These are phyloP conservation scores for Pestalotiopsis sp. DNA, from an alignment of 2,329 filamentous ascomycete genomes.

Conservation along the genomic window DNA sequence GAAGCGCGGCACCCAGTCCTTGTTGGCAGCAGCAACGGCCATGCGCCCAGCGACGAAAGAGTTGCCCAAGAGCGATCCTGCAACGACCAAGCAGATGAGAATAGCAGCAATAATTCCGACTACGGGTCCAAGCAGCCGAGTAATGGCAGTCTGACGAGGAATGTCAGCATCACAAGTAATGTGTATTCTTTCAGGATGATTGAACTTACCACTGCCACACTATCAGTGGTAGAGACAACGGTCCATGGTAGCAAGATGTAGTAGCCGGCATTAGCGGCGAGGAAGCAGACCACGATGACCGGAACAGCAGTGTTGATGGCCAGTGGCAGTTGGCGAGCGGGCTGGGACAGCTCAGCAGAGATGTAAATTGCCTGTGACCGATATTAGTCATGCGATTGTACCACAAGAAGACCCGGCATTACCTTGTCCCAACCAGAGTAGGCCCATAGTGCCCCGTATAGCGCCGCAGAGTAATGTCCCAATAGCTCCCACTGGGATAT, in stretches of 20 bases:
- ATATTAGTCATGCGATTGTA: neutral
- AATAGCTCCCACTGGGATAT: conserved; percentile 60
- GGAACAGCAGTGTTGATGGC: conserved; percentile 65
- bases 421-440: conserved; percentile 71
- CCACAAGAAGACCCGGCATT: conserved; percentile 20
- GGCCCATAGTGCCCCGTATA: conserved; percentile 66
- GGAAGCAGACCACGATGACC: conserved; percentile 61
- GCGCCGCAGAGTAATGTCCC: conserved; percentile 60
- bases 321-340: conserved; percentile 57
- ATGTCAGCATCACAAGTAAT: too few relatives aligned
- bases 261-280: conserved; percentile 63
- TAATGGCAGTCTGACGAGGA: conserved; percentile 52
- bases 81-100: conserved; percentile 62
- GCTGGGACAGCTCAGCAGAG: conserved; percentile 53
- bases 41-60: conserved; percentile 65
- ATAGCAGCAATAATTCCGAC: conserved; percentile 57
- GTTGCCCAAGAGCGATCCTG: conserved; percentile 64
- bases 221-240: conserved; percentile 59
- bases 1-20: conserved; percentile 49
- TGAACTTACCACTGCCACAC: conserved; percentile 60
- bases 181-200: neutral
- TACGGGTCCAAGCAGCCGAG: conserved; percentile 52
- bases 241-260: conserved; percentile 65
- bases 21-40: conserved; percentile 59
- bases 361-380: conserved; percentile 54